Evolutionary conservation across 2,329 filamentous ascomycete genomes (phyloP).

Genomic region (Sclerotinia borealis): DNA sequence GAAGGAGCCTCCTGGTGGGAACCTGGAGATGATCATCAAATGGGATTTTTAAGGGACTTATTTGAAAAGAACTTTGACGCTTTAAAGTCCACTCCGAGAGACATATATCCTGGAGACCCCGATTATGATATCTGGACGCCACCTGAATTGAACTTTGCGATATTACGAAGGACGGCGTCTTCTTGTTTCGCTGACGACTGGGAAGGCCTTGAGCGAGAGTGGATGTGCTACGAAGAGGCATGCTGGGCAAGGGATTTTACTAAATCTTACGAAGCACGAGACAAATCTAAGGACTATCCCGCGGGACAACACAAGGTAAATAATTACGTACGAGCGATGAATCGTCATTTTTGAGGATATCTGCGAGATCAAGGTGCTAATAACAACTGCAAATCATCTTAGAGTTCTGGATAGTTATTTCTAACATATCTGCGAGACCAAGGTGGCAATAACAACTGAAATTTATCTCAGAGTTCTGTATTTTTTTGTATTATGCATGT

Average conservation of each 20-base stretch:
- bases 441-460: background rate
- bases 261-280: background rate
- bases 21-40: background rate
- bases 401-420: too few relatives aligned
- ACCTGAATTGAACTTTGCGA: background rate
- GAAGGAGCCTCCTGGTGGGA: slow-evolving; percentile 1
- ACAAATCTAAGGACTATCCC: background rate
- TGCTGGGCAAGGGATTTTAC: background rate
- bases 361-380: background rate
- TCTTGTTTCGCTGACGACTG: slow-evolving; percentile 2
- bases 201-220: background rate
- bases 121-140: background rate
- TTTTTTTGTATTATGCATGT: too few relatives aligned
- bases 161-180: background rate
- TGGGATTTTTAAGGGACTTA: background rate
- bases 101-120: background rate
- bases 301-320: background rate
- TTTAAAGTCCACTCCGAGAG: background rate
- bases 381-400: background rate
- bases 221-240: background rate
- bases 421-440: background rate
- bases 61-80: background rate
- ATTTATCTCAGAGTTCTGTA: background rate
- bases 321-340: background rate
- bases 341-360: background rate